phyloP scores from a whole-genome alignment of 768 basidiomycete species.

The Rhizopogon rudus region DNA sequence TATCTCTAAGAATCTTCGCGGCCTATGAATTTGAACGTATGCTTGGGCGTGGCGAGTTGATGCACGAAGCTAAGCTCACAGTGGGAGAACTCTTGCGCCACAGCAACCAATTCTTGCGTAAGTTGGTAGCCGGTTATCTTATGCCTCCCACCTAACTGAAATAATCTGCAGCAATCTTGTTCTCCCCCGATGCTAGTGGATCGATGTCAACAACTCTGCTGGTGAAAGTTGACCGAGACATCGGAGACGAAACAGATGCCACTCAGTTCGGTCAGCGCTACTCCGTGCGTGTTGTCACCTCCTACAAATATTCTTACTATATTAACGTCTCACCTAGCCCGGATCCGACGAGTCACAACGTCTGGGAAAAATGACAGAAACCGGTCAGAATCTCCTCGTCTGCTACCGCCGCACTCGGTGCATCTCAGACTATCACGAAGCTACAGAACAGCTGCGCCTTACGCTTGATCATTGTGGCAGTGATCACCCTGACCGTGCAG shows the following conservation, averaged over 20 bases:
- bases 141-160: too few species aligned
- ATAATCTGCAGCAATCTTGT: background rate
- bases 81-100: background rate
- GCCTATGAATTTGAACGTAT: constrained; percentile 8
- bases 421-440: constrained; percentile 1
- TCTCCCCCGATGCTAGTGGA: background rate
- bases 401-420: background rate
- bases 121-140: background rate
- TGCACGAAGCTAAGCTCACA: constrained; percentile 1
- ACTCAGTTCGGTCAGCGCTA: background rate
- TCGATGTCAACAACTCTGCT: background rate
- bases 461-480: constrained; percentile 3
- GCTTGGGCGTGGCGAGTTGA: constrained; percentile 7
- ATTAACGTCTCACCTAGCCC: background rate
- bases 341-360: background rate
- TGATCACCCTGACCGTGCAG: background rate
- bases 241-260: background rate
- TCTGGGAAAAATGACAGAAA: background rate
- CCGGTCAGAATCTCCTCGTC: background rate
- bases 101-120: background rate
- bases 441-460: constrained; percentile 1
- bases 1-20: constrained; percentile 4
- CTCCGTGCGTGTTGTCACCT: background rate
- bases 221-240: background rate
- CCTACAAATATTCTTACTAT: background rate